phyloP scores from a whole-genome alignment of 2,329 filamentous ascomycete genomes.

The Sclerotinia glacialis region DNA sequence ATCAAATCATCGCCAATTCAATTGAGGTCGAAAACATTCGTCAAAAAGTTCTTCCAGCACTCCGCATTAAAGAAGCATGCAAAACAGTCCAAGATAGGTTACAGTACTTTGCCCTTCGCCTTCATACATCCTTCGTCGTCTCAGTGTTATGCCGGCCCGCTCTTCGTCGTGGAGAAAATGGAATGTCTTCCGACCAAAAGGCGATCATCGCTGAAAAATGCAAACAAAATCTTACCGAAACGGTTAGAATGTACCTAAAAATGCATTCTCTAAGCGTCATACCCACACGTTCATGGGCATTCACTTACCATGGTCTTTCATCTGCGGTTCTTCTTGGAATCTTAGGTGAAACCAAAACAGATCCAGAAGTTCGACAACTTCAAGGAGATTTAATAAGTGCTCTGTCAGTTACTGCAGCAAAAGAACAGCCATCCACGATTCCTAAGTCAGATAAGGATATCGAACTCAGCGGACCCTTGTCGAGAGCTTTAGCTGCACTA shows the following conservation, averaged over 20 bases:
- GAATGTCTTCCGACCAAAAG: conserved; percentile 52
- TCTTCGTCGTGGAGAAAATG: conserved; percentile 50
- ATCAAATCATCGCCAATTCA: conserved; percentile 57
- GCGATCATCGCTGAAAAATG: conserved; percentile 55
- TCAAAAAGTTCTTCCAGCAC: conserved; percentile 50
- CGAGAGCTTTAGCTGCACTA: conserved; percentile 57
- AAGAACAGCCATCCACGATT: conserved; percentile 45
- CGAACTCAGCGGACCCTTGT: conserved; percentile 51
- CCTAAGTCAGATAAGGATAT: conserved; percentile 37
- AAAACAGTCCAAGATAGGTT: conserved; percentile 61
- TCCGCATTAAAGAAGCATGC: conserved; percentile 60
- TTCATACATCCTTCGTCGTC: conserved; percentile 64
- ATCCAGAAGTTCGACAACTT: conserved; percentile 60
- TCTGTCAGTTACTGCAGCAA: conserved; percentile 61
- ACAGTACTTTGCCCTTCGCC: conserved; percentile 61
- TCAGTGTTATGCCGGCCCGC: conserved; percentile 64
- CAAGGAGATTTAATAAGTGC: conserved; percentile 64
- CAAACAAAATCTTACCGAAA: conserved; percentile 61
- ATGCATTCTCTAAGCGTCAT: conserved; percentile 68
- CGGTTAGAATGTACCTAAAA: conserved; percentile 65
- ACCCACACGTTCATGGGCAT: conserved; percentile 65
- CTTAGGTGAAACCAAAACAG: conserved; percentile 59
- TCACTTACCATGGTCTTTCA: conserved; percentile 65
- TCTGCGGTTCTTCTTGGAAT: conserved; percentile 64
- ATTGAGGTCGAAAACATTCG: conserved; percentile 44